phyloP scores from a whole-genome alignment of 768 basidiomycete species.

The Mycena chlorophos region DNA sequence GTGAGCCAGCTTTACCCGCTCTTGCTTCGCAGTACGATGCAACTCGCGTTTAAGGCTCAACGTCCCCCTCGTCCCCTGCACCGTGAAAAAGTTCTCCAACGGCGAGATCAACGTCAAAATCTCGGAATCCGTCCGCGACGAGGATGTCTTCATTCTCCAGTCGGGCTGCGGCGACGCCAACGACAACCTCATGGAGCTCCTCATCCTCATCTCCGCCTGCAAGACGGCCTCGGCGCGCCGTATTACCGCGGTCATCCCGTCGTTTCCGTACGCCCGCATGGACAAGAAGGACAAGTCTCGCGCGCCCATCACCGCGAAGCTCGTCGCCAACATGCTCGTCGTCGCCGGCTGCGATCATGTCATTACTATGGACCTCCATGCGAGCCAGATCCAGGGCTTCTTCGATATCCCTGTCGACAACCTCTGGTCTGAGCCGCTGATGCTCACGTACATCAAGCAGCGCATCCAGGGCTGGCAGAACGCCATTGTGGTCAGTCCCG shows the following conservation, averaged over 20 bases:
- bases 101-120: constrained; percentile 97
- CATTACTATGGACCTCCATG: constrained; percentile 99
- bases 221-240: constrained; percentile 93
- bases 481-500: constrained; percentile 91
- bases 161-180: constrained; percentile 87
- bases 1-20: constrained; percentile 68
- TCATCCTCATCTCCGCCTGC: constrained; percentile 97
- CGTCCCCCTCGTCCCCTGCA: constrained; percentile 81
- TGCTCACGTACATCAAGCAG: constrained; percentile 90
- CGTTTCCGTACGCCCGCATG: constrained; percentile 95
- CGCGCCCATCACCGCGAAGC: constrained; percentile 96
- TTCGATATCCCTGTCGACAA: constrained; percentile 99
- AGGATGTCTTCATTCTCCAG: constrained; percentile 99
- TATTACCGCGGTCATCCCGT: constrained; percentile 97
- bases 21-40: constrained; percentile 43
- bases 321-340: constrained; percentile 96
- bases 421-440: constrained; percentile 92
- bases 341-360: constrained; percentile 98
- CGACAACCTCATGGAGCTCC: constrained; percentile 97
- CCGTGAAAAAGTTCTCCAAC: constrained; percentile 88
- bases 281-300: constrained; percentile 98
- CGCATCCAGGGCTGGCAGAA: constrained; percentile 85
- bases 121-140: constrained; percentile 92
- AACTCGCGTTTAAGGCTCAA: constrained; percentile 74
- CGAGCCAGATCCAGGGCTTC: constrained; percentile 97